phyloP scores from a whole-genome alignment of 306 rosid species.

The Gillenia trifoliata region DNA sequence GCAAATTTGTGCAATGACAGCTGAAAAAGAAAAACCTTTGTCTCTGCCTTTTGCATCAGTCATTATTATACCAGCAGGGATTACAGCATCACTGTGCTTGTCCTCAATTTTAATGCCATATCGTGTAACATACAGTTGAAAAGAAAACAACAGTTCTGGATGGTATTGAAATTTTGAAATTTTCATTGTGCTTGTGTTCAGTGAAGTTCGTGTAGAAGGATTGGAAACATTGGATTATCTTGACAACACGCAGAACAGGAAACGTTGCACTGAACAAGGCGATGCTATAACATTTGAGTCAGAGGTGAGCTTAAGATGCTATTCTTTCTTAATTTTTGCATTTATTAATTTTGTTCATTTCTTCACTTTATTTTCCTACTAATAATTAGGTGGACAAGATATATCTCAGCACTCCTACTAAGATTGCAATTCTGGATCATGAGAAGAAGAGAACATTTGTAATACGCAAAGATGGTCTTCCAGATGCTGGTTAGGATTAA shows the following conservation, averaged over 20 bases:
- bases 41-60: neutral
- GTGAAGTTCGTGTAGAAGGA: conserved; percentile 98
- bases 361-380: neutral
- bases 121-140: neutral
- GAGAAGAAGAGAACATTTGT: conserved; percentile 95
- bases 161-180: conserved; percentile 22
- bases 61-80: neutral
- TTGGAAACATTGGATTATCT: conserved; percentile 93
- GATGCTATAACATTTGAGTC: conserved; percentile 97
- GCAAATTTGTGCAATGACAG: neutral
- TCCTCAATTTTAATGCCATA: neutral
- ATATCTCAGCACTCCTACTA: conserved; percentile 89
- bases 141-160: neutral
- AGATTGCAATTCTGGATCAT: conserved; percentile 95
- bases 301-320: conserved; percentile 49
- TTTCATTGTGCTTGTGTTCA: conserved; percentile 38
- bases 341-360: conserved; percentile 8
- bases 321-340: neutral
- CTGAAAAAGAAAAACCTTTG: too few species aligned
- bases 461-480: conserved; percentile 93
- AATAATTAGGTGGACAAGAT: conserved; percentile 76
- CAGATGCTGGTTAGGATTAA: conserved; percentile 86
- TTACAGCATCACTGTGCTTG: neutral
- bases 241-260: conserved; percentile 80
- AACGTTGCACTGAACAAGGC: conserved; percentile 89